These are phyloP conservation scores for Cardiospermum halicacabum DNA, from an alignment of 345 rosid genomes.

Conservation along the genomic window DNA sequence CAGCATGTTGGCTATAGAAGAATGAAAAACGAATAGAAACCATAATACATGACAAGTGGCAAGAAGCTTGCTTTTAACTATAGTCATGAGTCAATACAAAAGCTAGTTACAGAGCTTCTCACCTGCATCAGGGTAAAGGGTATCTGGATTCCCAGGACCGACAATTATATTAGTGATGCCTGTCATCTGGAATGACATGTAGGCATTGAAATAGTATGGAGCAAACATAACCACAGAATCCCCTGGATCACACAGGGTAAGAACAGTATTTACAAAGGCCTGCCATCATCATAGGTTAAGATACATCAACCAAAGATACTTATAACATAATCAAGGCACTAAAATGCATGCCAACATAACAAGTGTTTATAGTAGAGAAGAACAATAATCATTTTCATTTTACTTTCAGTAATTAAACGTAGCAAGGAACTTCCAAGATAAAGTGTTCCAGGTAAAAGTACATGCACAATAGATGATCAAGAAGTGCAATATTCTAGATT, in stretches of 20 bases:
- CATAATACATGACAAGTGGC: neutral
- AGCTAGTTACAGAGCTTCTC: constrained; percentile 13
- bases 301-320: constrained; percentile 3
- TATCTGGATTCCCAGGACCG: constrained; percentile 67
- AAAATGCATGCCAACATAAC: neutral
- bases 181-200: constrained; percentile 99
- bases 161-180: constrained; percentile 81
- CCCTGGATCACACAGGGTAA: constrained; percentile 78
- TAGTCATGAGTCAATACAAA: neutral
- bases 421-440: neutral
- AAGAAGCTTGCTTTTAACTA: neutral
- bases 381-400: neutral
- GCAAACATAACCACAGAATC: constrained; percentile 93
- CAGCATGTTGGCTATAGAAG: constrained; percentile 1
- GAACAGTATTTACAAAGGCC: constrained; percentile 94
- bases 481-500: neutral
- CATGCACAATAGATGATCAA: neutral
- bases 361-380: neutral
- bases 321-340: neutral
- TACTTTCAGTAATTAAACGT: neutral
- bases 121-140: constrained; percentile 94
- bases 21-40: neutral
- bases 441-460: neutral
- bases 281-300: constrained; percentile 27
- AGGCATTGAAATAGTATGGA: constrained; percentile 96